A percentile compares a stretch with the other conserved stretches of the same genome.
phyloP scores from a whole-genome alignment of 305 asterid species.

The Solanum hybrid region DNA sequence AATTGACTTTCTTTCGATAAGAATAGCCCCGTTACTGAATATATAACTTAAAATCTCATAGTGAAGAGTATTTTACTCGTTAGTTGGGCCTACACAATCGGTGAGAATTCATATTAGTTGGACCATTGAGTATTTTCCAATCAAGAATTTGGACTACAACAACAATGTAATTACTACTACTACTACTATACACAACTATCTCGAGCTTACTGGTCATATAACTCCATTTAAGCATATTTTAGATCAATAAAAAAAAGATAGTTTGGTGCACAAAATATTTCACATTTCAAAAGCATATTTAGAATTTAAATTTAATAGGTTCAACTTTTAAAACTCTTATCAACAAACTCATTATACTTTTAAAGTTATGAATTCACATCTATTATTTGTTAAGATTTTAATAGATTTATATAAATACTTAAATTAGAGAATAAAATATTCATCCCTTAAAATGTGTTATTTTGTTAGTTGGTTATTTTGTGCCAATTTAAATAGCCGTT shows the following conservation, averaged over 20 bases:
- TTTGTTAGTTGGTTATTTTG: not conserved
- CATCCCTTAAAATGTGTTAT: not conserved
- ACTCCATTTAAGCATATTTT: not conserved
- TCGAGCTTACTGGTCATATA: rapidly evolving
- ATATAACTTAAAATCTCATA: not conserved
- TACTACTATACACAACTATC: not conserved
- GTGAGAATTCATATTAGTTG: not conserved
- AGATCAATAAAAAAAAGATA: not conserved
- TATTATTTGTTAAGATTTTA: not conserved
- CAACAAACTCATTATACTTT: not conserved
- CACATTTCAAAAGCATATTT: not conserved
- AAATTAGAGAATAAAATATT: not conserved
- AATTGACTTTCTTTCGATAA: not conserved
- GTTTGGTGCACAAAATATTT: not conserved
- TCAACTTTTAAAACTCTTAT: not conserved
- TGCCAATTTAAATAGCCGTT: not conserved
- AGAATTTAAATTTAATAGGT: not conserved
- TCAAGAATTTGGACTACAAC: not conserved
- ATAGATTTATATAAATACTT: not conserved
- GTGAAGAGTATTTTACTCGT: not conserved
- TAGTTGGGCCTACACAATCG: not conserved
- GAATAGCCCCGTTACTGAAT: not conserved
- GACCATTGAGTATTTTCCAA: not conserved
- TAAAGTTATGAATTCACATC: not conserved
- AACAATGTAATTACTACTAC: not conserved